phyloP scores from a whole-genome alignment of 257 asterid species.

The Leptodermis oblonga region DNA sequence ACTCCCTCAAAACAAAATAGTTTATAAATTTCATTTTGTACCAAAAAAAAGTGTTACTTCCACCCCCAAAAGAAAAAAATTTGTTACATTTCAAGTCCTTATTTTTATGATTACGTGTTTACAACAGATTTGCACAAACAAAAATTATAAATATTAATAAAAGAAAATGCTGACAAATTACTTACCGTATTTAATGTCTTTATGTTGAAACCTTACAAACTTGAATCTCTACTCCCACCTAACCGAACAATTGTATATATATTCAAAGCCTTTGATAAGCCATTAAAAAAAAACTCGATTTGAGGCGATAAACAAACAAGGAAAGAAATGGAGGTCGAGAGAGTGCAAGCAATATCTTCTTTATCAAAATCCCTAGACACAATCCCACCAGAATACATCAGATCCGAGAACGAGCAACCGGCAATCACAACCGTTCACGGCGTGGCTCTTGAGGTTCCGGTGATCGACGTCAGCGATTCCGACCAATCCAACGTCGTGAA shows the following conservation, averaged over 20 bases:
- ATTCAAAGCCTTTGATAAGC: neutral
- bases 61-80: no score
- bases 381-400: slow-evolving; percentile 28
- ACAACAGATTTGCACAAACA: no score
- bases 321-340: slow-evolving; percentile 29
- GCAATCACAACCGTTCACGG: slow-evolving; percentile 31
- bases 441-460: slow-evolving; percentile 27
- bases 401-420: slow-evolving; percentile 31
- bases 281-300: neutral
- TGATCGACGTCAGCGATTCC: slow-evolving; percentile 23
- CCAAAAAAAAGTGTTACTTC: no score
- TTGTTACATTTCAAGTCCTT: no score
- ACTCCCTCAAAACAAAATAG: no score
- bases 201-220: no score
- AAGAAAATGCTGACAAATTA: no score
- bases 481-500: slow-evolving; percentile 14
- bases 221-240: no score
- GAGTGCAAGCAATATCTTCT: slow-evolving; percentile 32
- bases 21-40: no score
- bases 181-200: no score
- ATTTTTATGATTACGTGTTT: no score
- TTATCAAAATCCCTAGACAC: slow-evolving; percentile 15
- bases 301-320: neutral
- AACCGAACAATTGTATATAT: neutral
- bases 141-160: no score